These are phyloP conservation scores for Capronia coronata DNA, from an alignment of 2,329 filamentous ascomycete species.

Conservation along the genomic window DNA sequence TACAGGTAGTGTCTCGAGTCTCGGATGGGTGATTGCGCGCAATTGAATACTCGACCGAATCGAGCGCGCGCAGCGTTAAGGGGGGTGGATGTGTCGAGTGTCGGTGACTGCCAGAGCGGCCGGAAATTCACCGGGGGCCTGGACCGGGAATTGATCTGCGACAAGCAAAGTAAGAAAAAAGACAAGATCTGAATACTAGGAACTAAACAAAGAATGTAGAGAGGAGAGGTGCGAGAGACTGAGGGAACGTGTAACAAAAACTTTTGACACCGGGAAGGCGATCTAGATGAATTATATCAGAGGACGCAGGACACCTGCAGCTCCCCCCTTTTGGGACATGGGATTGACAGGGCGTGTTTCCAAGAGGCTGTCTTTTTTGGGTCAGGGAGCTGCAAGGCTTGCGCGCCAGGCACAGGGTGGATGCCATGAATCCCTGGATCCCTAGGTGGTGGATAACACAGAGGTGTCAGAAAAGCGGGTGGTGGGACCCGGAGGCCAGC, in stretches of 20 bases:
- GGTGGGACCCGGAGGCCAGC: constrained; percentile 19
- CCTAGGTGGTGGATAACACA: constrained; percentile 4
- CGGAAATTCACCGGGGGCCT: constrained; percentile 12
- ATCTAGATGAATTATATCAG: constrained; percentile 1
- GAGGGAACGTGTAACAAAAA: constrained; percentile 2
- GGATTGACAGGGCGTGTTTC: constrained; percentile 13
- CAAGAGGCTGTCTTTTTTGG: constrained; percentile 19
- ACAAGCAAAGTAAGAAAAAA: constrained; percentile 15
- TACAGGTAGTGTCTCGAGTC: constrained; percentile 24
- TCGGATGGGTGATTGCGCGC: constrained; percentile 21
- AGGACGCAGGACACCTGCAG: constrained; percentile 7
- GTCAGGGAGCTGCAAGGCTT: constrained; percentile 21
- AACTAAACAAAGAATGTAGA: constrained; percentile 19
- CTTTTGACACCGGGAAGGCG: constrained; percentile 3
- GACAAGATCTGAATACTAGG: constrained; percentile 11
- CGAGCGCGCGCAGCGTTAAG: not conserved
- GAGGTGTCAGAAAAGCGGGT: constrained; percentile 15
- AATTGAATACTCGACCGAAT: constrained; percentile 20
- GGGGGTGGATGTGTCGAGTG: constrained; percentile 16
- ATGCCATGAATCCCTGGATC: not conserved
- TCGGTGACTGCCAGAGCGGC: constrained; percentile 3
- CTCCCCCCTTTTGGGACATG: constrained; percentile 18
- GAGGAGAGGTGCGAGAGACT: constrained; percentile 7
- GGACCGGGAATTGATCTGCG: constrained; percentile 4
- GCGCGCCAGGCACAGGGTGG: constrained; percentile 3